Evolutionary conservation across 2,329 filamentous ascomycete species (phyloP).

Genomic region (Dendrostoma leiphaemia): DNA sequence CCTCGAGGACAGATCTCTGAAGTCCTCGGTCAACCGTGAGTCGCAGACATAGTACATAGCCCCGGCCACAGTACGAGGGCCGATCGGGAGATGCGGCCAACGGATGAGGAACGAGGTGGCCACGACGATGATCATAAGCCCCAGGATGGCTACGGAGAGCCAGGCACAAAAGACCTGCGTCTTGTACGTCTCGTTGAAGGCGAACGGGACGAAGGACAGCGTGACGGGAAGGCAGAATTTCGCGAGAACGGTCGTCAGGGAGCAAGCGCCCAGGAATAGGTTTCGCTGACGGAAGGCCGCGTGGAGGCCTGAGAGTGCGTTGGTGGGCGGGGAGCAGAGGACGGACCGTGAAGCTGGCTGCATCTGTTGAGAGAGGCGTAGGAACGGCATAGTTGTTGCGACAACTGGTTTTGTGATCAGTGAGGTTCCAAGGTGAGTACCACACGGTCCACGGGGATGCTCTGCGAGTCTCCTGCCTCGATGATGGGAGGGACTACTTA

Average conservation of each 20-base stretch:
- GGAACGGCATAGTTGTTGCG: conserved; percentile 33
- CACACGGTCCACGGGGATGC: no score
- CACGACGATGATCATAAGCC: conserved; percentile 34
- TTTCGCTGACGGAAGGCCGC: conserved; percentile 32
- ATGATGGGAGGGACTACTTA: no score
- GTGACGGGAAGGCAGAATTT: conserved; percentile 35
- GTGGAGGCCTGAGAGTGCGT: conserved; percentile 31
- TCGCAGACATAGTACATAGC: conserved; percentile 33
- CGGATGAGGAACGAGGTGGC: conserved; percentile 30
- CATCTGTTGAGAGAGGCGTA: conserved; percentile 27
- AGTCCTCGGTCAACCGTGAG: conserved; percentile 32
- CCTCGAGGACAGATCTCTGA: no score
- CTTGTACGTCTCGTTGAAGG: conserved; percentile 31
- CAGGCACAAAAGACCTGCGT: conserved; percentile 31
- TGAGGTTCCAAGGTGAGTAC: no score
- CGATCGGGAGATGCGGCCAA: conserved; percentile 34
- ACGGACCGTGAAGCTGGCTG: conserved; percentile 30
- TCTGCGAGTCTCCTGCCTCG: no score
- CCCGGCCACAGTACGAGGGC: conserved; percentile 33
- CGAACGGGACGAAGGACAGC: conserved; percentile 36
- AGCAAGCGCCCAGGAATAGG: conserved; percentile 30
- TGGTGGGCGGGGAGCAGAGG: conserved; percentile 29
- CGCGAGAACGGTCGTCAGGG: conserved; percentile 31
- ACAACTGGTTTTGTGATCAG: conserved; percentile 25
- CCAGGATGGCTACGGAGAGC: conserved; percentile 31